These are phyloP conservation scores for Raffaelea albimanens DNA, from an alignment of 2,329 filamentous ascomycete species.

Conservation along the genomic window DNA sequence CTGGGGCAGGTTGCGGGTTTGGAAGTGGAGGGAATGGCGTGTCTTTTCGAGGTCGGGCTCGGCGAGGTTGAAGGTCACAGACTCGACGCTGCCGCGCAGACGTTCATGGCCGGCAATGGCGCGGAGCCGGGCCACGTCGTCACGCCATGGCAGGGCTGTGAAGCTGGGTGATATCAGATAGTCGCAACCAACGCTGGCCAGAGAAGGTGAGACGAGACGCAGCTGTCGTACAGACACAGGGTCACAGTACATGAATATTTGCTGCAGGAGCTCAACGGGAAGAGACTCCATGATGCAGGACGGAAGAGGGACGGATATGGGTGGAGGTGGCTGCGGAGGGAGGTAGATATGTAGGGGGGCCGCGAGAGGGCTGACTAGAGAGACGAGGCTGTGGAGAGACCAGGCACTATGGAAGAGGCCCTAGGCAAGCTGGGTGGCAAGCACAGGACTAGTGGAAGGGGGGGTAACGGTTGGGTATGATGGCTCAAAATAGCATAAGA, in stretches of 20 bases:
- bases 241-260: slow-evolving; percentile 33
- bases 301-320: slow-evolving; percentile 4
- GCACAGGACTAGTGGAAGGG: not conserved
- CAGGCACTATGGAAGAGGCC: not conserved
- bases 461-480: not conserved
- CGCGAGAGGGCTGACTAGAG: not conserved
- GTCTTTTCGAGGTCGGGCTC: slow-evolving; percentile 31
- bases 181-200: slow-evolving; percentile 32
- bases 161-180: slow-evolving; percentile 32
- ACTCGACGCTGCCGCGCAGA: slow-evolving; percentile 30
- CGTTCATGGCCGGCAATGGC: slow-evolving; percentile 32
- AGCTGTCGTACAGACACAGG: slow-evolving; percentile 27
- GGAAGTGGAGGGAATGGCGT: slow-evolving; percentile 23
- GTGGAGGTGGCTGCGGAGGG: not conserved
- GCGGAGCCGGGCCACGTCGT: slow-evolving; percentile 34
- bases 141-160: slow-evolving; percentile 31
- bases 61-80: slow-evolving; percentile 35
- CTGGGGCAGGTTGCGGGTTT: slow-evolving; percentile 27
- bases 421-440: not conserved
- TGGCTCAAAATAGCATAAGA: too few species aligned
- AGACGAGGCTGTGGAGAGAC: not conserved
- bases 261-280: slow-evolving; percentile 21
- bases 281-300: slow-evolving; percentile 18
- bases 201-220: slow-evolving; percentile 26
- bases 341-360: too few species aligned